Conservation (phyloP, 495 filamentous ascomycete species). For the Daldinia caldariorum region DNA sequence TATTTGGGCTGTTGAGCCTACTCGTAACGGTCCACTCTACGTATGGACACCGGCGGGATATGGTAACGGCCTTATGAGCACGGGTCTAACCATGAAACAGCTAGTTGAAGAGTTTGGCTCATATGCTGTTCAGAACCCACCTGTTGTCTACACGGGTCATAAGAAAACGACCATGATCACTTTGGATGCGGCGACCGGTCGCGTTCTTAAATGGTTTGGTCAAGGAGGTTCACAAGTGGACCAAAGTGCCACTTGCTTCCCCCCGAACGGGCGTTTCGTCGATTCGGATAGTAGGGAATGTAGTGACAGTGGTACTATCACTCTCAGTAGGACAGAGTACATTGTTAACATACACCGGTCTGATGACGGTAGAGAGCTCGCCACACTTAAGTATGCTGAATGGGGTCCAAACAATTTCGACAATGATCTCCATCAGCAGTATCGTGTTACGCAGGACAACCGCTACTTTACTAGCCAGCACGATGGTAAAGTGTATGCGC, state of each 20-base stretch:
- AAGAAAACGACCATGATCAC: constrained; percentile 91
- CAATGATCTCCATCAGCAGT: constrained; percentile 84
- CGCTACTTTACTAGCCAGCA: constrained; percentile 88
- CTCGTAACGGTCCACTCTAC: constrained; percentile 86
- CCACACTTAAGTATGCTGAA: constrained; percentile 91
- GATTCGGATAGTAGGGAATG: constrained; percentile 73
- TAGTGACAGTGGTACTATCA: constrained; percentile 74
- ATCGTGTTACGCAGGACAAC: constrained; percentile 80
- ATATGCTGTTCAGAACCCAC: constrained; percentile 71
- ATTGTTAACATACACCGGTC: constrained; percentile 82
- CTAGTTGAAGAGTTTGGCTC: constrained; percentile 80
- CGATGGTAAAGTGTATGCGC: constrained; percentile 84
- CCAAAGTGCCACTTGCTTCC: constrained; percentile 65
- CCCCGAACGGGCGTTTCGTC: constrained; percentile 66
- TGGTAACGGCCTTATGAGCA: constrained; percentile 78
- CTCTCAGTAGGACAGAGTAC: constrained; percentile 86
- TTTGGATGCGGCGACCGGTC: constrained; percentile 84
- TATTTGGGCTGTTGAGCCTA: constrained; percentile 97
- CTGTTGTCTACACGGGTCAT: constrained; percentile 86
- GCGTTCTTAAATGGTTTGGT: constrained; percentile 67
- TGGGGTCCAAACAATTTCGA: constrained; percentile 95
- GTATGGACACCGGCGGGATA: constrained; percentile 78
- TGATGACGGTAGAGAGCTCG: constrained; percentile 79
- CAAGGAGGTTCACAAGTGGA: constrained; percentile 54
- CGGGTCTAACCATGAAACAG: constrained; percentile 83